These are phyloP conservation scores for Amanita rimosa DNA, from an alignment of 768 basidiomycete species.

Conservation along the genomic window DNA sequence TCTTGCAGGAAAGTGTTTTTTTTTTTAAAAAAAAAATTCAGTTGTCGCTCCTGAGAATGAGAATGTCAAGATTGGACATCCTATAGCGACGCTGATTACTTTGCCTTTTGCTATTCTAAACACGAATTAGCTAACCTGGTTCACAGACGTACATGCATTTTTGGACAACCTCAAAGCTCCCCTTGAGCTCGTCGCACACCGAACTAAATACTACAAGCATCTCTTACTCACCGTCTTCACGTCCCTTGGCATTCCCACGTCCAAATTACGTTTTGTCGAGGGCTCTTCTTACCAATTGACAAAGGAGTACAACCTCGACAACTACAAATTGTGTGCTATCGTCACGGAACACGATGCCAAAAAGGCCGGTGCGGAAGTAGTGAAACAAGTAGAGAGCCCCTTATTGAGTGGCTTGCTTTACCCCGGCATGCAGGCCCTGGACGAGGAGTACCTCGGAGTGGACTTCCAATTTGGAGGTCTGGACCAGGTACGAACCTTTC, in stretches of 20 bases:
- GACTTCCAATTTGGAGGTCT: slow-evolving; percentile 98
- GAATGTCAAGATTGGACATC: not conserved
- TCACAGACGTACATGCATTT: slow-evolving; percentile 87
- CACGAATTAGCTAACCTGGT: not conserved
- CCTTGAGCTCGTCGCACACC: slow-evolving; percentile 76
- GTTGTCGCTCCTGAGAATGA: not conserved
- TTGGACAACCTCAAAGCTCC: slow-evolving; percentile 97
- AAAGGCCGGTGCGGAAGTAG: slow-evolving; percentile 97
- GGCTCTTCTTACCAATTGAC: slow-evolving; percentile 92
- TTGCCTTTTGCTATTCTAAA: too few relatives aligned
- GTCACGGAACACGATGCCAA: slow-evolving; percentile 96
- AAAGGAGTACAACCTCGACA: slow-evolving; percentile 88
- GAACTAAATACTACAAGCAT: slow-evolving; percentile 84
- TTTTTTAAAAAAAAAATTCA: too few relatives aligned
- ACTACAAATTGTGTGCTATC: slow-evolving; percentile 84
- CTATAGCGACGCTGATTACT: too few relatives aligned
- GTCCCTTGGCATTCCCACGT: slow-evolving; percentile 83
- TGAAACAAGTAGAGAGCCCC: slow-evolving; percentile 93
- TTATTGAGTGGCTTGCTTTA: slow-evolving; percentile 87
- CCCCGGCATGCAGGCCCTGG: slow-evolving; percentile 92
- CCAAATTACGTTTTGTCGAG: slow-evolving; percentile 72
- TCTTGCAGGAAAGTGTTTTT: slow-evolving; percentile 48
- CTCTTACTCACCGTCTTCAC: slow-evolving; percentile 75
- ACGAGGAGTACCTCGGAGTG: slow-evolving; percentile 91
- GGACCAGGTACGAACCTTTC: slow-evolving; percentile 62